Conservation (phyloP, 345 rosid species). For the Eucalyptus albens region DNA sequence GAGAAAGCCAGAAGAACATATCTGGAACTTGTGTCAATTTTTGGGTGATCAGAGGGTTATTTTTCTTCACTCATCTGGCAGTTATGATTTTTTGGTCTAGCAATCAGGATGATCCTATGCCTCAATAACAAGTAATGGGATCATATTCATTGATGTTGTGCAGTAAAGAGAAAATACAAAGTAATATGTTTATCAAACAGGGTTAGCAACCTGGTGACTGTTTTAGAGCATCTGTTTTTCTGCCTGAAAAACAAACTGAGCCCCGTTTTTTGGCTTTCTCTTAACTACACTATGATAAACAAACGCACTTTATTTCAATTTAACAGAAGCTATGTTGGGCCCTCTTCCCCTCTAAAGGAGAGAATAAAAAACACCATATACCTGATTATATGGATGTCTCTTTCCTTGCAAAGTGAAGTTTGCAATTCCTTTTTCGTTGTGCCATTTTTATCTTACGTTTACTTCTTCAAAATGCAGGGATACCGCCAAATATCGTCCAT, state of each 20-base stretch:
- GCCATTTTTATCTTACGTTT: neutral
- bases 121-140: neutral
- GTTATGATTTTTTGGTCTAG: neutral
- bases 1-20: neutral
- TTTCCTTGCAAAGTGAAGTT: neutral
- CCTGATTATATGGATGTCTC: neutral
- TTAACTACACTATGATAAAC: neutral
- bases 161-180: neutral
- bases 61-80: neutral
- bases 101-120: neutral
- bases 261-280: neutral
- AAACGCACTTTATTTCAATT: neutral
- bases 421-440: neutral
- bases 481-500: conserved; percentile 58
- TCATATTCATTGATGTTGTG: neutral
- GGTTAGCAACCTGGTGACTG: neutral
- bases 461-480: conserved; percentile 32
- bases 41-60: neutral
- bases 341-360: neutral
- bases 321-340: neutral
- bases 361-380: neutral
- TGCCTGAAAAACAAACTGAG: neutral
- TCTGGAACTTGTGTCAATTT: neutral
- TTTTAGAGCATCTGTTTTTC: neutral
- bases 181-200: neutral